phyloP scores from a whole-genome alignment of 1,284 basidiomycete species.

The Bjerkandera adusta region DNA sequence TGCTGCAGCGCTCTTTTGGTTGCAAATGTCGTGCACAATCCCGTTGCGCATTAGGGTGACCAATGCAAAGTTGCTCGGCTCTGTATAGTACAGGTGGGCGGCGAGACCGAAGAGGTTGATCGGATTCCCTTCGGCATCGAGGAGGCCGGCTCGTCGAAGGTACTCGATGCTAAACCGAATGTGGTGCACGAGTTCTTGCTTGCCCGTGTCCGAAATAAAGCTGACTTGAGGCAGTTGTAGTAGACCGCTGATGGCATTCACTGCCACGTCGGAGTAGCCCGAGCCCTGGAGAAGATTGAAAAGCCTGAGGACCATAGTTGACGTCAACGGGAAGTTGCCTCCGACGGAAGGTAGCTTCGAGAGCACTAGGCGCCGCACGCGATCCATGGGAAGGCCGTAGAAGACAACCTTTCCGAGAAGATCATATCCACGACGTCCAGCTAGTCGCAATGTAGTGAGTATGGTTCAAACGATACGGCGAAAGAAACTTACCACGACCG shows the following conservation, averaged over 20 bases:
- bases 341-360: conserved; percentile 63
- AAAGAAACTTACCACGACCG: conserved; percentile 31
- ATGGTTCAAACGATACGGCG: neutral
- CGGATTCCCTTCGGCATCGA: conserved; percentile 52
- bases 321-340: conserved; percentile 64
- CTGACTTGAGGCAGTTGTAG: conserved; percentile 56
- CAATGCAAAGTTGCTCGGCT: conserved; percentile 68
- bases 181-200: conserved; percentile 58
- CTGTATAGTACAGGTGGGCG: conserved; percentile 60
- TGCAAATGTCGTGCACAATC: conserved; percentile 55
- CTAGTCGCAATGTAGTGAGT: too few species aligned
- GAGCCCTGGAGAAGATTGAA: conserved; percentile 66
- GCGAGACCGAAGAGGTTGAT: conserved; percentile 58
- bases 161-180: conserved; percentile 72
- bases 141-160: conserved; percentile 51
- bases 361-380: conserved; percentile 59
- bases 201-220: conserved; percentile 50
- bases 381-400: conserved; percentile 60
- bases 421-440: conserved; percentile 69
- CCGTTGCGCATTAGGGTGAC: conserved; percentile 56
- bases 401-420: conserved; percentile 70
- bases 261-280: conserved; percentile 44
- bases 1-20: conserved; percentile 31
- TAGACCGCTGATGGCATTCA: conserved; percentile 48
- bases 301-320: conserved; percentile 60